These are phyloP conservation scores for Neofusicoccum ribis DNA, from an alignment of 2,329 filamentous ascomycete species.

Conservation along the genomic window DNA sequence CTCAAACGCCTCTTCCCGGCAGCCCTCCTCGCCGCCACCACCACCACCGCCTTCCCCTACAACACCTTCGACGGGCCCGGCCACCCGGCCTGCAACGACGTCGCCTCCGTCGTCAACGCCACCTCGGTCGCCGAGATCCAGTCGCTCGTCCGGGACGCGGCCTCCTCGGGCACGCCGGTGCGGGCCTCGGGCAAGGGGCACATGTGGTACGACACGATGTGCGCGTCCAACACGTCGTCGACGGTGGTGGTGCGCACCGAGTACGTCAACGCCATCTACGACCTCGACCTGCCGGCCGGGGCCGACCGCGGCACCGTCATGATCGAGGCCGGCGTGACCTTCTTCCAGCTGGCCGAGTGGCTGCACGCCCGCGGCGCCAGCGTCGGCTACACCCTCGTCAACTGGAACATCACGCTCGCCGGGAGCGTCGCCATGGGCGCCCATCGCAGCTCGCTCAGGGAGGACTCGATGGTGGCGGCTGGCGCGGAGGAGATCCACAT, in stretches of 20 bases:
- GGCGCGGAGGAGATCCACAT: slow-evolving; percentile 53
- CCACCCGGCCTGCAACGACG: slow-evolving; percentile 50
- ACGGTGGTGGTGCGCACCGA: slow-evolving; percentile 53
- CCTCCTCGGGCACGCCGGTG: slow-evolving; percentile 42
- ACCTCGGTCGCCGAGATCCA: slow-evolving; percentile 48
- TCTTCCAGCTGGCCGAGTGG: slow-evolving; percentile 50
- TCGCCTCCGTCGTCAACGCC: slow-evolving; percentile 48
- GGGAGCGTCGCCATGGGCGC: slow-evolving; percentile 56
- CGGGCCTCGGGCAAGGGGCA: slow-evolving; percentile 53
- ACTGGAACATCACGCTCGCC: slow-evolving; percentile 56
- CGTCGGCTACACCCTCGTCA: slow-evolving; percentile 54
- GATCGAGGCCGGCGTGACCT: slow-evolving; percentile 55
- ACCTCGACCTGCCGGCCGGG: slow-evolving; percentile 40
- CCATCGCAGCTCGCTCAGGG: slow-evolving; percentile 50
- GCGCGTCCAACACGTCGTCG: slow-evolving; percentile 45
- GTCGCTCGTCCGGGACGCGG: slow-evolving; percentile 44
- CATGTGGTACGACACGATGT: slow-evolving; percentile 58
- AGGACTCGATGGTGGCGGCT: slow-evolving; percentile 53
- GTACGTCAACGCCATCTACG: slow-evolving; percentile 46
- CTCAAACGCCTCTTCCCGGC: slow-evolving; percentile 38
- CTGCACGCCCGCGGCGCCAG: slow-evolving; percentile 49
- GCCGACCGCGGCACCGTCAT: slow-evolving; percentile 46
- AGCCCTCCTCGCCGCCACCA: slow-evolving; percentile 27
- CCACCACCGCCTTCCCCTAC: slow-evolving; percentile 26
- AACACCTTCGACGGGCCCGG: slow-evolving; percentile 55